phyloP scores from a whole-genome alignment of 2,329 filamentous ascomycete species.

The Aureobasidium uvarum region DNA sequence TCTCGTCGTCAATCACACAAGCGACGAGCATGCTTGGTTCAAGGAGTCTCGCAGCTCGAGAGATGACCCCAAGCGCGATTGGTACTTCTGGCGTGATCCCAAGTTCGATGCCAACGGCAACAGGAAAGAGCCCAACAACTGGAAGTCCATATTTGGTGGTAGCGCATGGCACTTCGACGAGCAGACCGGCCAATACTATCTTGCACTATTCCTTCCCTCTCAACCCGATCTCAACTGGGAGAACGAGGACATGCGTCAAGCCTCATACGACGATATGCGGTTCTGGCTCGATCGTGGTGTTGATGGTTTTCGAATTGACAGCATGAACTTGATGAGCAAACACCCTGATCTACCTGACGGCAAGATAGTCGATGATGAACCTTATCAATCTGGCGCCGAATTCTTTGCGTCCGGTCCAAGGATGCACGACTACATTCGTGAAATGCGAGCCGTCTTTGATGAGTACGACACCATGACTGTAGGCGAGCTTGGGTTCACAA shows the following conservation, averaged over 20 bases:
- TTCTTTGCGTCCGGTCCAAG: conserved; percentile 37
- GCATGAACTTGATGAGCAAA: not conserved
- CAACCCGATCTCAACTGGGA: conserved; percentile 90
- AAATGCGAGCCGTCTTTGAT: conserved; percentile 45
- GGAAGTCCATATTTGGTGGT: conserved; percentile 60
- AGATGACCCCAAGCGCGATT: conserved; percentile 63
- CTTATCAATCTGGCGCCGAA: conserved; percentile 30
- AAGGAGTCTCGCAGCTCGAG: conserved; percentile 61
- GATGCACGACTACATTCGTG: conserved; percentile 50
- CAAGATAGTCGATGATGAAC: not conserved
- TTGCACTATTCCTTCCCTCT: conserved; percentile 70
- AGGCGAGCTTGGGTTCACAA: conserved; percentile 51
- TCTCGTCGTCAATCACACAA: conserved; percentile 44
- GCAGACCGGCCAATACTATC: conserved; percentile 70
- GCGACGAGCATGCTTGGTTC: conserved; percentile 62
- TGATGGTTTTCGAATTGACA: conserved; percentile 44
- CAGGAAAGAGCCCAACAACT: conserved; percentile 72
- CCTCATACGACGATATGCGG: conserved; percentile 61
- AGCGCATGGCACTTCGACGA: conserved; percentile 70
- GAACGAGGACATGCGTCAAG: conserved; percentile 63
- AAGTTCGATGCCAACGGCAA: conserved; percentile 50
- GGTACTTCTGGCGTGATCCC: conserved; percentile 60
- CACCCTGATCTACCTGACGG: not conserved
- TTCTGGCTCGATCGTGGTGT: conserved; percentile 78
- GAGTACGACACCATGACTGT: conserved; percentile 52